phyloP scores from a whole-genome alignment of 1,284 basidiomycete genomes.

The Pyrrhoderma lamaoense region DNA sequence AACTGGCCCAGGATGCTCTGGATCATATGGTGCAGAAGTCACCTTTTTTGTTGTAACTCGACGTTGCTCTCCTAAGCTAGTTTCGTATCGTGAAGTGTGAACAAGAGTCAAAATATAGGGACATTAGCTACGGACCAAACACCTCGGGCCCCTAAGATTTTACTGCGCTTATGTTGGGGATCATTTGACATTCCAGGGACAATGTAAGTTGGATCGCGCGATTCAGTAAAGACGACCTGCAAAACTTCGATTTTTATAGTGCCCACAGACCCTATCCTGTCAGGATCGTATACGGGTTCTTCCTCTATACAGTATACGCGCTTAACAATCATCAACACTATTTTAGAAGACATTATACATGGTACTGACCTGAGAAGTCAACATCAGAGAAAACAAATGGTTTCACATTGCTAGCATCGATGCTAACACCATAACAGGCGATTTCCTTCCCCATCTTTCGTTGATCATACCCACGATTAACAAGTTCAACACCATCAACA shows the following conservation, averaged over 20 bases:
- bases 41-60: constrained; percentile 8
- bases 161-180: constrained; percentile 6
- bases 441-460: constrained; percentile 15
- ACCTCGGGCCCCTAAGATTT: constrained; percentile 9
- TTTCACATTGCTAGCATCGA: constrained; percentile 11
- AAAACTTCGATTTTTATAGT: constrained; percentile 10
- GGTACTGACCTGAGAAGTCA: constrained; percentile 7
- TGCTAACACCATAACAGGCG: constrained; percentile 9
- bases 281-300: constrained; percentile 2
- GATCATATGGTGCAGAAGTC: constrained; percentile 11
- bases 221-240: constrained; percentile 14
- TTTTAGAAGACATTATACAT: neutral
- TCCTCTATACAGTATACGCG: neutral
- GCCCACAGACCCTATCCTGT: constrained; percentile 4
- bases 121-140: constrained; percentile 3
- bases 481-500: constrained; percentile 12
- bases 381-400: constrained; percentile 15
- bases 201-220: constrained; percentile 10
- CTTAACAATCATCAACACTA: neutral
- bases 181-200: constrained; percentile 12
- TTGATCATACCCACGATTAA: constrained; percentile 13
- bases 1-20: constrained; percentile 10
- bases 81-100: neutral
- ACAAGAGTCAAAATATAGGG: neutral
- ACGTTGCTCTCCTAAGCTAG: constrained; percentile 8